These are phyloP conservation scores for Penicillium nordicum DNA, from an alignment of 2,329 filamentous ascomycete genomes.

Conservation along the genomic window DNA sequence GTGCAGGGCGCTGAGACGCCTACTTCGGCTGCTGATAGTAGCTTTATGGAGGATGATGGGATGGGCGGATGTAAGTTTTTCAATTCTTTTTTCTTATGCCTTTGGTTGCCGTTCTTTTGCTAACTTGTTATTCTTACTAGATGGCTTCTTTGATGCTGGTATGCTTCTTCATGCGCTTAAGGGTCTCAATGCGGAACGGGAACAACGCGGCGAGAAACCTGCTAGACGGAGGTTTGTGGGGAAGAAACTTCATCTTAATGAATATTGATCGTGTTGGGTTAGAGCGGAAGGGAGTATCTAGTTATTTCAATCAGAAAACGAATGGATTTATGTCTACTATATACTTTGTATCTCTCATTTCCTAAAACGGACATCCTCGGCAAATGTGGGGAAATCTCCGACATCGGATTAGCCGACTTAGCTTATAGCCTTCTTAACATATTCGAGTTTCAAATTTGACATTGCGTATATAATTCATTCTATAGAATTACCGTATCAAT, in stretches of 20 bases:
- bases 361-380: neutral
- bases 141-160: slow-evolving; percentile 95
- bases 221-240: slow-evolving; percentile 43
- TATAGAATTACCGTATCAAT: neutral
- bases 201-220: slow-evolving; percentile 36
- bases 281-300: neutral
- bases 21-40: slow-evolving; percentile 66
- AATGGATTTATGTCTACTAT: neutral
- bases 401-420: slow-evolving; percentile 20
- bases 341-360: no score
- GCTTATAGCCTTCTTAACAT: slow-evolving; percentile 10
- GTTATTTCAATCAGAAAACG: neutral
- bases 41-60: slow-evolving; percentile 75
- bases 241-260: slow-evolving; percentile 48
- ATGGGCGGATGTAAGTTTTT: slow-evolving; percentile 81
- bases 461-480: neutral
- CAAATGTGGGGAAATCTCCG: slow-evolving; percentile 19
- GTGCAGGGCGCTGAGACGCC: slow-evolving; percentile 56
- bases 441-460: neutral
- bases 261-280: slow-evolving; percentile 34
- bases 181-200: slow-evolving; percentile 44
- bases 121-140: slow-evolving; percentile 46
- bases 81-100: neutral
- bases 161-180: slow-evolving; percentile 89
- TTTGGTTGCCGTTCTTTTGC: neutral